phyloP scores from a whole-genome alignment of 192 early-diverging fungal species.

The Piromyces sp. region DNA sequence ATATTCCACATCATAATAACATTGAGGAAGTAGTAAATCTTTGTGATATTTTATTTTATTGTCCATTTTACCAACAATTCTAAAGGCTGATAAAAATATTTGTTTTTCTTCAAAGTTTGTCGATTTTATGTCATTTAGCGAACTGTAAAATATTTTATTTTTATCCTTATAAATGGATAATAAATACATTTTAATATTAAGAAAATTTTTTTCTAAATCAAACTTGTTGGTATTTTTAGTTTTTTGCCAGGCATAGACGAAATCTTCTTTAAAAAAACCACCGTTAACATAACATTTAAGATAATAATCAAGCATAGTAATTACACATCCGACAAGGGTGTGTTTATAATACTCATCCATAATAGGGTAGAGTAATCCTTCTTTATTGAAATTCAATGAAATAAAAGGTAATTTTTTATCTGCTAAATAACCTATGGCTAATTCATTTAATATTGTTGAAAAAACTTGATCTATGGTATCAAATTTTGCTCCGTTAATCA shows the following conservation, averaged over 20 bases:
- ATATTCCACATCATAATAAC: background rate
- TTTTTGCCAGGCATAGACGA: background rate
- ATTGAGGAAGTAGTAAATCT: background rate
- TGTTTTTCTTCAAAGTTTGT: background rate
- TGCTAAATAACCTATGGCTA: background rate
- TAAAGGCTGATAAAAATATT: background rate
- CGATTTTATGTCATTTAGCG: background rate
- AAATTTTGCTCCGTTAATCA: background rate
- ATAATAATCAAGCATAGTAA: background rate
- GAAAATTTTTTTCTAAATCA: background rate
- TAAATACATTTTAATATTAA: background rate
- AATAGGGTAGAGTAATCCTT: background rate
- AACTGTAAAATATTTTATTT: background rate
- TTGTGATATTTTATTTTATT: background rate
- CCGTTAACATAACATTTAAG: background rate
- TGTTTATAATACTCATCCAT: background rate
- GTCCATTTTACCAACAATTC: background rate
- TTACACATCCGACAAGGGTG: background rate
- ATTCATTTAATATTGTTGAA: background rate
- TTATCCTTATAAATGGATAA: background rate
- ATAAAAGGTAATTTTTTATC: background rate
- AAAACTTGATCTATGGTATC: background rate
- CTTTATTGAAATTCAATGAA: background rate
- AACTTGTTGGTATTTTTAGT: background rate
- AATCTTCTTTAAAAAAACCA: background rate